Conservation (phyloP, 2,329 filamentous ascomycete species). For the Colletotrichum noveboracense region DNA sequence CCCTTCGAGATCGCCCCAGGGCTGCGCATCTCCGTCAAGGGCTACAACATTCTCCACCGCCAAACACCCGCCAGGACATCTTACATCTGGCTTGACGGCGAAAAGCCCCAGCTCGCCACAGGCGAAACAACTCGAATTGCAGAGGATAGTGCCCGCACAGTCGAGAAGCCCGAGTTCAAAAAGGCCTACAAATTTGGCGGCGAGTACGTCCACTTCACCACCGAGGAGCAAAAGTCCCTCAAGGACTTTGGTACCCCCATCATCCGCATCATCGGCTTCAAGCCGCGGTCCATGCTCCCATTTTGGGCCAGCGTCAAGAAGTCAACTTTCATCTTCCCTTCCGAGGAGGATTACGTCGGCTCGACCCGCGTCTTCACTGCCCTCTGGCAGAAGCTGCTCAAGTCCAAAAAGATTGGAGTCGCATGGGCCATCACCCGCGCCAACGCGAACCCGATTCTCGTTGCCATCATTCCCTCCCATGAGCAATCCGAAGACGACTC, state of each 20-base stretch:
- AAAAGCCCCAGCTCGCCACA: constrained; percentile 79
- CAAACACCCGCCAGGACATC: constrained; percentile 83
- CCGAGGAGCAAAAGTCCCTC: constrained; percentile 81
- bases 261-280: constrained; percentile 94
- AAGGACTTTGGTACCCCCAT: constrained; percentile 82
- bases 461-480: constrained; percentile 79
- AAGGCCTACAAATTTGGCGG: constrained; percentile 97
- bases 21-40: constrained; percentile 88
- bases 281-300: constrained; percentile 75
- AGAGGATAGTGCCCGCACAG: constrained; percentile 76
- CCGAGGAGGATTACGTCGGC: constrained; percentile 86
- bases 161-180: constrained; percentile 82
- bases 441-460: constrained; percentile 80
- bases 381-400: constrained; percentile 84
- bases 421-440: constrained; percentile 88
- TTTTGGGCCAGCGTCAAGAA: constrained; percentile 87
- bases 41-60: constrained; percentile 86
- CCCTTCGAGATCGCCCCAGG: constrained; percentile 86
- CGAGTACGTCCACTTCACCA: constrained; percentile 83
- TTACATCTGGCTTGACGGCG: constrained; percentile 88
- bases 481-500: constrained; percentile 68
- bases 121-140: constrained; percentile 77
- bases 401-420: constrained; percentile 80
- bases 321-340: constrained; percentile 92
- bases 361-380: constrained; percentile 93